Conservation (phyloP, 108 stramenopile species). For the Schizochytrium sp. region DNA sequence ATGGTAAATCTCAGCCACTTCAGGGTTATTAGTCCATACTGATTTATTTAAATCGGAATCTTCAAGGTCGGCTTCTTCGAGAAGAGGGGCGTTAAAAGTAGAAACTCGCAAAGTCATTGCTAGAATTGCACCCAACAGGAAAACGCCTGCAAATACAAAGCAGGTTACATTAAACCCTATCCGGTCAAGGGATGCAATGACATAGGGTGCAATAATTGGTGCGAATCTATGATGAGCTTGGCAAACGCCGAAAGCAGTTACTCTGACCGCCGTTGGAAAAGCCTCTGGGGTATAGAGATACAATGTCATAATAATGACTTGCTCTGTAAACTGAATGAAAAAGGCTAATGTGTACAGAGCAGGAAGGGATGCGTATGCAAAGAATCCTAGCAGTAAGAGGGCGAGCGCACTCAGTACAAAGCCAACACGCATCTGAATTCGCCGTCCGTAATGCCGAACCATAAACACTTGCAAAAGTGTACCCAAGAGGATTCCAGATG, state of each 20-base stretch:
- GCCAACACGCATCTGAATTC: conserved; percentile 54
- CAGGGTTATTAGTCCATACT: neutral
- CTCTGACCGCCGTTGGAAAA: conserved; percentile 22
- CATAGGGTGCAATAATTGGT: conserved; percentile 28
- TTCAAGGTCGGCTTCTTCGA: conserved; percentile 20
- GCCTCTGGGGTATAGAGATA: conserved; percentile 46
- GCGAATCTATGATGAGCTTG: conserved; percentile 33
- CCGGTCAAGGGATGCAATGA: neutral
- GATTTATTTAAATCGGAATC: neutral
- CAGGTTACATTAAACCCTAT: neutral
- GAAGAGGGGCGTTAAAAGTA: conserved; percentile 29
- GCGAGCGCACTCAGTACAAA: conserved; percentile 42
- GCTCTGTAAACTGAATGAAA: conserved; percentile 28
- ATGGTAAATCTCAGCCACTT: neutral
- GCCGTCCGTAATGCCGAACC: conserved; percentile 8
- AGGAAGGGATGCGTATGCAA: neutral
- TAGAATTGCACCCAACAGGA: neutral
- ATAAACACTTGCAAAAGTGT: neutral
- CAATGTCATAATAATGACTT: conserved; percentile 25
- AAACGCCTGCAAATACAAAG: conserved; percentile 43
- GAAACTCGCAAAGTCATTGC: neutral
- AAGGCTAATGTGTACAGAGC: conserved; percentile 25
- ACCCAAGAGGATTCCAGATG: neutral
- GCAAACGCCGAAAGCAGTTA: conserved; percentile 44
- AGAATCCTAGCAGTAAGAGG: neutral